A percentile compares a stretch with the other conserved stretches of the same genome.
Conservation (phyloP, 305 asterid species). For the Striga hermonthica region DNA sequence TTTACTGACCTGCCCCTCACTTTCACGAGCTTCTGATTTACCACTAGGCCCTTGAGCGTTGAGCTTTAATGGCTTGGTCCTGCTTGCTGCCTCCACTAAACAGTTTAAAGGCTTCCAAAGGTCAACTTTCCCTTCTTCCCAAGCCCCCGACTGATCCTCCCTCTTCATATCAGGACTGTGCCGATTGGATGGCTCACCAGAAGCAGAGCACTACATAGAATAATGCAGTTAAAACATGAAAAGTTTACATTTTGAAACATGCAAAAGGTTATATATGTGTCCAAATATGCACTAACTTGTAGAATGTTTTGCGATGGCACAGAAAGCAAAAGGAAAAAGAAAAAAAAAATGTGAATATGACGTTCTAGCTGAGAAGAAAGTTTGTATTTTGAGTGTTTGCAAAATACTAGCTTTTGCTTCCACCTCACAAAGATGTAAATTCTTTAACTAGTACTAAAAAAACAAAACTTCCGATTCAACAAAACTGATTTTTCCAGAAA, state of each 20-base stretch:
- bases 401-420: background rate
- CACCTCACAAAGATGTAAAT: too few relatives aligned
- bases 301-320: background rate
- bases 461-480: too few relatives aligned
- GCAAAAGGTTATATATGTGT: background rate
- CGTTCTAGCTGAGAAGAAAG: too few relatives aligned
- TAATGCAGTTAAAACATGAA: background rate
- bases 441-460: too few relatives aligned
- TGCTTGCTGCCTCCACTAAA: conserved; percentile 94
- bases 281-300: background rate
- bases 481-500: background rate
- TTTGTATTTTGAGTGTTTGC: background rate
- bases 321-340: too few relatives aligned
- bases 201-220: conserved; percentile 57
- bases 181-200: conserved; percentile 55
- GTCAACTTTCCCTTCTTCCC: conserved; percentile 76
- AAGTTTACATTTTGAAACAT: too few relatives aligned
- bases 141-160: conserved; percentile 49
- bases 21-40: conserved; percentile 60
- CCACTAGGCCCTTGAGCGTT: conserved; percentile 51
- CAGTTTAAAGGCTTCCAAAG: conserved; percentile 91
- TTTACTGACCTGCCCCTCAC: conserved; percentile 53
- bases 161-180: conserved; percentile 46
- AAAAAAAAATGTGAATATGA: too few relatives aligned
- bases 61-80: conserved; percentile 74